phyloP scores from a whole-genome alignment of 176 grass and related monocot species.

The Carex cristatella region DNA sequence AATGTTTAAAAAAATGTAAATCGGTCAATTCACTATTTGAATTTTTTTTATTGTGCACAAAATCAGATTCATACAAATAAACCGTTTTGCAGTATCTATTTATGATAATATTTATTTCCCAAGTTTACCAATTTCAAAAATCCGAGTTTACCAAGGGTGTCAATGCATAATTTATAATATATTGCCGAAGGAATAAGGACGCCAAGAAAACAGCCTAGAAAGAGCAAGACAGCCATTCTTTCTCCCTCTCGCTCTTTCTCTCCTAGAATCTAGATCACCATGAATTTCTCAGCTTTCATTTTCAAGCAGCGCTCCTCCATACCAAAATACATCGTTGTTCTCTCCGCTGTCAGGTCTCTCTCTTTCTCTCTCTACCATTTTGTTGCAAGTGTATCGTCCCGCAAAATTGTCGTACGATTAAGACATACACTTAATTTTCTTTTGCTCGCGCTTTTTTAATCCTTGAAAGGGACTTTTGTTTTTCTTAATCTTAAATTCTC shows the following conservation, averaged over 20 bases:
- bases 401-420: background rate
- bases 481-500: background rate
- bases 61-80: no score
- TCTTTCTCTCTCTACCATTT: background rate
- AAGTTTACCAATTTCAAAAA: background rate
- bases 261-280: constrained; percentile 13
- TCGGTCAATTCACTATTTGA: no score
- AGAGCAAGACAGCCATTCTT: background rate
- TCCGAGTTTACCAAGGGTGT: background rate
- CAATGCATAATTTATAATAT: background rate
- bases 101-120: background rate
- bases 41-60: no score
- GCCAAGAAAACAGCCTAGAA: background rate
- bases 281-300: constrained; percentile 16
- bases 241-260: constrained; percentile 2
- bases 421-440: background rate
- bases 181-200: background rate
- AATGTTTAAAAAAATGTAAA: no score
- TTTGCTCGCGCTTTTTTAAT: background rate
- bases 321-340: constrained; percentile 71
- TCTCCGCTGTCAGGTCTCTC: constrained; percentile 53
- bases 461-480: background rate
- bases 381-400: background rate
- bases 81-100: no score
- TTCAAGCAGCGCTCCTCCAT: constrained; percentile 34